Conservation (phyloP, 192 early-diverging fungal species). For the Dissophora ornata region DNA sequence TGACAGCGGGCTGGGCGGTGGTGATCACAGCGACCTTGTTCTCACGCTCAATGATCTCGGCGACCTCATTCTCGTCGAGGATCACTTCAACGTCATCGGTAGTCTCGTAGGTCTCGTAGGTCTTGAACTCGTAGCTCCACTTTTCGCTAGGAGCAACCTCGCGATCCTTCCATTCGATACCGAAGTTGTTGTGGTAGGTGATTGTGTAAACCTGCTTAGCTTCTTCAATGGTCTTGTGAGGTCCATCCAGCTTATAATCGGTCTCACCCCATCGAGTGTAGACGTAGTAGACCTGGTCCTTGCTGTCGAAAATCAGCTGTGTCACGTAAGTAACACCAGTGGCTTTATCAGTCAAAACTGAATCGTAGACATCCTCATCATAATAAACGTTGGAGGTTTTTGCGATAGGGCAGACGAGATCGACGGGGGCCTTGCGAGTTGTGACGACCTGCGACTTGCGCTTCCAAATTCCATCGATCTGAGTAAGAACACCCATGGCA, state of each 20-base stretch:
- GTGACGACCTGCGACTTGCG: constrained; percentile 14
- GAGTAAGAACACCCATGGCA: constrained; percentile 12
- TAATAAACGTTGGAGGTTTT: constrained; percentile 23
- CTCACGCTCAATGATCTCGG: neutral
- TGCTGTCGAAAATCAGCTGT: constrained; percentile 10
- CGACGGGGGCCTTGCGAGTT: constrained; percentile 25
- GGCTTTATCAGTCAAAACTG: constrained; percentile 5
- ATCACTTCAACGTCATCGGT: constrained; percentile 13
- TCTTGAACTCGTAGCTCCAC: constrained; percentile 8
- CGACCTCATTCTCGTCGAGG: constrained; percentile 4
- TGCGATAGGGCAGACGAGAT: constrained; percentile 10
- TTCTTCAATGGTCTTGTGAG: constrained; percentile 12
- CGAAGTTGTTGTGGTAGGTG: constrained; percentile 10
- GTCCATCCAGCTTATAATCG: constrained; percentile 16
- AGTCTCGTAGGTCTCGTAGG: constrained; percentile 15
- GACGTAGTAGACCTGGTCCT: constrained; percentile 15
- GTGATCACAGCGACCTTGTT: neutral
- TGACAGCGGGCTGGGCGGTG: constrained; percentile 9
- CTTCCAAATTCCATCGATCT: constrained; percentile 36
- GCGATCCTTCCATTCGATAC: neutral
- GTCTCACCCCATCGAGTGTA: constrained; percentile 20
- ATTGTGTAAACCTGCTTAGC: constrained; percentile 12
- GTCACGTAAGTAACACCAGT: constrained; percentile 20
- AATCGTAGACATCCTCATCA: constrained; percentile 37
- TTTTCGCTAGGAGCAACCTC: constrained; percentile 6